phyloP scores from a whole-genome alignment of 768 basidiomycete species.

The Pleurotus cornucopiae region DNA sequence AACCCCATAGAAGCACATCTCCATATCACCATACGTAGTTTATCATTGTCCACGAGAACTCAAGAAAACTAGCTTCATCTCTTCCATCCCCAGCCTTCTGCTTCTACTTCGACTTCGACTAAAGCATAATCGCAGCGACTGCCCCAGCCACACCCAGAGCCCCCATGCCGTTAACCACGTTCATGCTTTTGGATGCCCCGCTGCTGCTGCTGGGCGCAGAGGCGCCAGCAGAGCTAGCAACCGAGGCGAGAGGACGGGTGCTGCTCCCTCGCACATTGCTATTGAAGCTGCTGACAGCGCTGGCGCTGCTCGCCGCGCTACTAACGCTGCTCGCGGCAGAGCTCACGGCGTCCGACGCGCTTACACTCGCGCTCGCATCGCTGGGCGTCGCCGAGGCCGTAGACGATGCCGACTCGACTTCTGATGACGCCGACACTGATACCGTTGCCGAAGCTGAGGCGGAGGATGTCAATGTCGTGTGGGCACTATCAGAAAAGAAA shows the following conservation, averaged over 20 bases:
- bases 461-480: too few relatives aligned
- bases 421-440: too few relatives aligned
- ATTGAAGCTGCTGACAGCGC: too few relatives aligned
- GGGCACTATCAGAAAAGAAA: background rate
- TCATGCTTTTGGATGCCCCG: background rate
- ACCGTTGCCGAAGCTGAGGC: too few relatives aligned
- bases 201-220: background rate
- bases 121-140: background rate
- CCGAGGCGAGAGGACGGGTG: background rate
- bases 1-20: background rate
- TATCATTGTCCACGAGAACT: background rate
- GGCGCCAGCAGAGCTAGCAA: background rate
- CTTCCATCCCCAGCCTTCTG: background rate
- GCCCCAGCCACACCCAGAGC: background rate
- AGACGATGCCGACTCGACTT: too few relatives aligned
- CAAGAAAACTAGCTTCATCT: background rate
- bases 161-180: background rate
- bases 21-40: background rate
- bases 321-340: background rate
- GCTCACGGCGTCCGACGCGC: background rate
- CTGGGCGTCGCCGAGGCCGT: background rate
- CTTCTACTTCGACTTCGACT: background rate
- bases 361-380: background rate
- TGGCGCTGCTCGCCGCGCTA: background rate
- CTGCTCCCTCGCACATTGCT: background rate